Evolutionary conservation across 352 stramenopile genomes (phyloP), one percentile per base, ranked within the genome.

Genomic region (Phytophthora pistaciae): DNA sequence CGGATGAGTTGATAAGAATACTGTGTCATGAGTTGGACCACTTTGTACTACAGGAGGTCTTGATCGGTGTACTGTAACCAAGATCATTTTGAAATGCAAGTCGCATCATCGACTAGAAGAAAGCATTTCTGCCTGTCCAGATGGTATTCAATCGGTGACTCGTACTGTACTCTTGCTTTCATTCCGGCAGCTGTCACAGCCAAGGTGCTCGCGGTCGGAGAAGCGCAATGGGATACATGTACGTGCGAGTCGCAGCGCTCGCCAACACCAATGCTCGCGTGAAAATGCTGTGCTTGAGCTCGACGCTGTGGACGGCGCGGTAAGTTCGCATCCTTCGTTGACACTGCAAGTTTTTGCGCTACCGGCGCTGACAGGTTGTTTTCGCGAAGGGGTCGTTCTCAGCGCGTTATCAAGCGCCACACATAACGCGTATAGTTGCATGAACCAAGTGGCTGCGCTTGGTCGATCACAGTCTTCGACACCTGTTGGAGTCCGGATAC

Each of bases 401-500:
- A 10, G 1, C 5, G 20, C 42, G 63, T 60, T 58, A 59, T 65
- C 57, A 67, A 62, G 14, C 40, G 60, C 58, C 50, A 67, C 65
- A 72, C 38, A 44, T 3, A 42, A 20, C 29, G 49, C 5, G 14
- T 49, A 66, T 56, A 71, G 64, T 71, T 71, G 65, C 38, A 62
- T 31, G 38, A 53, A 46, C 27, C 38, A 62, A 62, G 65, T 72
- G 64, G 64, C 64, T 70, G 16, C 13, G 64, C 64, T 64, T 55
- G 40, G 27, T 36, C 44, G 18, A 21, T 60, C 33, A 49, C 33
- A 49, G n/a, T 67, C 65, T 67, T 23, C 40, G 38, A 72, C 52
- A 72, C 57, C 65, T 50, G 65, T 40, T 72, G 57, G 65, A 8
- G n/a, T 60, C 65, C 38, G 65, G 42, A 67, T 72, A 67, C 50